Conservation (phyloP, 805 yeast genomes). For the Barnettozyma populi region DNA sequence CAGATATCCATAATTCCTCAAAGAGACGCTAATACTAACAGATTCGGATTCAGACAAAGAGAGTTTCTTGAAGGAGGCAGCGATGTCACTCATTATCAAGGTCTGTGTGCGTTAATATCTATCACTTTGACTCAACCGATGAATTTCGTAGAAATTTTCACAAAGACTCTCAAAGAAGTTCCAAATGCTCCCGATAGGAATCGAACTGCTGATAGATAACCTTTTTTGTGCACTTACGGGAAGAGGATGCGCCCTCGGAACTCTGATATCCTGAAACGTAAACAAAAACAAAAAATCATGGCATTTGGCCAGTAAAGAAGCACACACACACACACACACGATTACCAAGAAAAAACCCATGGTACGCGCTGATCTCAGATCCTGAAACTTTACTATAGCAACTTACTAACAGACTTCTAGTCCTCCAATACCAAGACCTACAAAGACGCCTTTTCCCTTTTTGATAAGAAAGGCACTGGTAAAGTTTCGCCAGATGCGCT, state of each 20-base stretch:
- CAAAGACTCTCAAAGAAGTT: not conserved
- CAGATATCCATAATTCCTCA: not conserved
- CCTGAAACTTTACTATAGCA: not conserved
- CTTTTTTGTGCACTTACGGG: too few relatives aligned
- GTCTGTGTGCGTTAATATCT: not conserved
- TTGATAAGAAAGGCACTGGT: slow-evolving; percentile 95
- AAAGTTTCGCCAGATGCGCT: slow-evolving; percentile 75
- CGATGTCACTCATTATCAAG: slow-evolving; percentile 25
- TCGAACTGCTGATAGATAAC: not conserved
- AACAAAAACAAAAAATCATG: slow-evolving; percentile 4
- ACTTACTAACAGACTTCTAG: slow-evolving; percentile 6
- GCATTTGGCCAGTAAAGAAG: not conserved
- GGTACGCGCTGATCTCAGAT: not conserved
- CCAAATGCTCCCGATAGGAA: not conserved
- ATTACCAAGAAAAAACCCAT: not conserved
- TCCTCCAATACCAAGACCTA: slow-evolving; percentile 33
- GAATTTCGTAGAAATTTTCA: not conserved
- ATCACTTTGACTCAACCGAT: not conserved
- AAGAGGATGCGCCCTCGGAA: slow-evolving; percentile 2
- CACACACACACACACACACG: not conserved
- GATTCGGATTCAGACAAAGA: slow-evolving; percentile 23
- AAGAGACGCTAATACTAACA: slow-evolving; percentile 3
- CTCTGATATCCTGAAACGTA: not conserved
- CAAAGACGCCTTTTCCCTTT: slow-evolving; percentile 94
- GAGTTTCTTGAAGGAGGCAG: slow-evolving; percentile 27